phyloP scores from a whole-genome alignment of 345 rosid genomes.

The Pseudoturritis turrita region DNA sequence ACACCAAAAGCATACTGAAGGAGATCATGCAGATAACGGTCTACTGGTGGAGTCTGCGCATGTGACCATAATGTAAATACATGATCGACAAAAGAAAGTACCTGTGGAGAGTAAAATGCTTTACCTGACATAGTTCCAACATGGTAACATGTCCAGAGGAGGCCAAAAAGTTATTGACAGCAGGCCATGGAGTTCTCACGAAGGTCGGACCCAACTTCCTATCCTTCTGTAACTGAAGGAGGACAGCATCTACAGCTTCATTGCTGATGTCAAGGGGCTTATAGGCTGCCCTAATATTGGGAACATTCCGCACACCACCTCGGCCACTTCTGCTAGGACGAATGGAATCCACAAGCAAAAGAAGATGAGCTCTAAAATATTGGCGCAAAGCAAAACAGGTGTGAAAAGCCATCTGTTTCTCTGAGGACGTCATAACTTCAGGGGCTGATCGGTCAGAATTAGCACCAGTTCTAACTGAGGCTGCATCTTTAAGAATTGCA shows the following conservation, averaged over 20 bases:
- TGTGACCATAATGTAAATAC: slow-evolving; percentile 22
- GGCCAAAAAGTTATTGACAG: slow-evolving; percentile 68
- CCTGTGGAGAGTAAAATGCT: background rate
- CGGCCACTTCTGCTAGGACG: slow-evolving; percentile 85
- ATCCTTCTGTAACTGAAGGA: slow-evolving; percentile 92
- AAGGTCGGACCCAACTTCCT: slow-evolving; percentile 90
- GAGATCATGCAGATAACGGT: slow-evolving; percentile 92
- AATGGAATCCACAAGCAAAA: slow-evolving; percentile 80
- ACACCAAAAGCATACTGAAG: slow-evolving; percentile 98
- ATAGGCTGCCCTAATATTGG: slow-evolving; percentile 81
- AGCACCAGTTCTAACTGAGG: slow-evolving; percentile 86
- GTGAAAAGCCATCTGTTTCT: slow-evolving; percentile 95
- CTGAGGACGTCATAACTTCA: slow-evolving; percentile 85
- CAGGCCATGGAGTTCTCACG: slow-evolving; percentile 85
- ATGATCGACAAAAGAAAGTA: slow-evolving; percentile 7
- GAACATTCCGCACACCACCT: slow-evolving; percentile 59
- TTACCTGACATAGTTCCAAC: slow-evolving; percentile 96
- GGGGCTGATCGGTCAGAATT: slow-evolving; percentile 81
- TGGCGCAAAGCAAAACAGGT: slow-evolving; percentile 93
- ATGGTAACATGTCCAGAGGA: slow-evolving; percentile 82
- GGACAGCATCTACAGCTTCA: slow-evolving; percentile 91
- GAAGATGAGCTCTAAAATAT: slow-evolving; percentile 94
- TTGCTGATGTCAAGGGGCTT: slow-evolving; percentile 96
- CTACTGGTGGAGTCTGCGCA: slow-evolving; percentile 90
- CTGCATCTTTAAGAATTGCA: slow-evolving; percentile 74